A percentile compares a stretch with the other conserved stretches of the same genome.
These are phyloP conservation scores for Pestalotiopsis sp. DNA, from an alignment of 2,329 filamentous ascomycete genomes.

Conservation along the genomic window DNA sequence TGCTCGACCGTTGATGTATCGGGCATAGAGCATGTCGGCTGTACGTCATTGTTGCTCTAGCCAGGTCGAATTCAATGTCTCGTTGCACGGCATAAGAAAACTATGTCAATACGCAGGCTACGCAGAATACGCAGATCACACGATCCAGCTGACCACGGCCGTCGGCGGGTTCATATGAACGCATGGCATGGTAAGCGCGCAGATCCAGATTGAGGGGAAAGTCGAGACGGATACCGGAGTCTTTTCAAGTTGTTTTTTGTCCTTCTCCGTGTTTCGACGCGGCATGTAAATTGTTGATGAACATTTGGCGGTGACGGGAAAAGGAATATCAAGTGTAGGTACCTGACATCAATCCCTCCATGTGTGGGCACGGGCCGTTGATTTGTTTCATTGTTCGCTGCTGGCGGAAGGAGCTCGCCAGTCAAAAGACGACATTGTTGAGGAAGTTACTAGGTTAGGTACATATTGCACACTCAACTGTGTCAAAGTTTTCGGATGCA, in stretches of 20 bases:
- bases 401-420: not conserved
- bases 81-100: not conserved
- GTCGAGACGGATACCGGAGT: not conserved
- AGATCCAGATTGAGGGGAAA: not conserved
- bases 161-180: not conserved
- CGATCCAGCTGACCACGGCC: constrained; percentile 1
- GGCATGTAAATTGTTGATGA: not conserved
- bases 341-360: no score
- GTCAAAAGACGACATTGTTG: no score
- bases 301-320: not conserved
- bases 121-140: not conserved
- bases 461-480: no score
- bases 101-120: constrained; percentile 1
- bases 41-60: not conserved
- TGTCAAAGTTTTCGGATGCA: not conserved
- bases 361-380: not conserved
- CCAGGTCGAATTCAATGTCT: not conserved
- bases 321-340: no score
- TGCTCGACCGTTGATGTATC: not conserved
- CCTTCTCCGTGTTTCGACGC: not conserved
- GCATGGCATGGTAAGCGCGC: not conserved
- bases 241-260: not conserved
- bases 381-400: not conserved
- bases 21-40: not conserved
- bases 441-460: no score